Conservation (phyloP, 2,329 filamentous ascomycete species). For the Zymoseptoria brevis region DNA sequence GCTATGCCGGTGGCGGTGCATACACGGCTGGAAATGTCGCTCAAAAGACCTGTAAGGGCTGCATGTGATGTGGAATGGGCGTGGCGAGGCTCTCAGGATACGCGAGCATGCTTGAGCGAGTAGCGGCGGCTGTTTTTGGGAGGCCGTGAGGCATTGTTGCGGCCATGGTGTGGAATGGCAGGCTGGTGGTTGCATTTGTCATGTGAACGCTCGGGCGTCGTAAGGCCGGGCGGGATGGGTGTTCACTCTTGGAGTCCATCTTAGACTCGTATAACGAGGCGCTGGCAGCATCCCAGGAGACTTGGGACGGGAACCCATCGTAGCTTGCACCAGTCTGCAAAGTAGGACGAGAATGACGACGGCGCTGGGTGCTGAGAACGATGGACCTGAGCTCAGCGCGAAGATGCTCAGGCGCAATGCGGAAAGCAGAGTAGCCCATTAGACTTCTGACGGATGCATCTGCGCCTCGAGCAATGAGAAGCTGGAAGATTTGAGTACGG, state of each 20-base stretch:
- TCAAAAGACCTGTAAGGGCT: neutral
- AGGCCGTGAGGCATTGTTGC: neutral
- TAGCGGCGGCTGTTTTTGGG: neutral
- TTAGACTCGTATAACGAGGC: conserved; percentile 14
- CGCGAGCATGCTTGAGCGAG: neutral
- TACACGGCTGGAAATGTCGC: neutral
- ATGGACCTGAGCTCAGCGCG: conserved; percentile 4
- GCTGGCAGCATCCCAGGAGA: conserved; percentile 13
- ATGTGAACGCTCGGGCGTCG: neutral
- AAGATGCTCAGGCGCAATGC: conserved; percentile 46
- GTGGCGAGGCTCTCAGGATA: neutral
- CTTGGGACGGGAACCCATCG: neutral
- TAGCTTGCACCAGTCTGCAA: conserved; percentile 1
- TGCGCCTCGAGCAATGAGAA: conserved; percentile 64
- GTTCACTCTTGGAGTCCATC: neutral
- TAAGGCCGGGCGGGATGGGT: neutral
- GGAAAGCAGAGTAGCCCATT: conserved; percentile 61
- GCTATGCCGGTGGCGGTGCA: neutral
- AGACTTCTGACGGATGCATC: conserved; percentile 63
- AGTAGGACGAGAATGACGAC: conserved; percentile 2
- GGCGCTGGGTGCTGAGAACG: conserved; percentile 6
- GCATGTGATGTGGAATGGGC: neutral
- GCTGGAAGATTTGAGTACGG: conserved; percentile 66
- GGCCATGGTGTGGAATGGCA: neutral
- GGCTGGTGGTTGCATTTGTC: neutral